These are phyloP conservation scores for Nannochloropsis gaditana DNA, from an alignment of 108 stramenopile species.

Conservation along the genomic window DNA sequence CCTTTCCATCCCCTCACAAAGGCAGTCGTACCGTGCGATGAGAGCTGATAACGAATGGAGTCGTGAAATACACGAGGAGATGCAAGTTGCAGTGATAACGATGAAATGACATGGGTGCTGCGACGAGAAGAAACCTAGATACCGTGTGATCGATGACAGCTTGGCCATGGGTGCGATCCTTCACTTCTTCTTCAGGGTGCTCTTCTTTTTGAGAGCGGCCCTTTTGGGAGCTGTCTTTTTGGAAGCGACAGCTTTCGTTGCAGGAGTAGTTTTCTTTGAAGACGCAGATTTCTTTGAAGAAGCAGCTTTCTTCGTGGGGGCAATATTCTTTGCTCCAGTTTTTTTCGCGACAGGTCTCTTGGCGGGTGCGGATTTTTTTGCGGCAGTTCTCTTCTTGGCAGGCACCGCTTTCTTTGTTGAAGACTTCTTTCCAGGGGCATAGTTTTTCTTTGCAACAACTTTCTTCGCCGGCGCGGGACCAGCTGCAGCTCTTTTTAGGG, in stretches of 20 bases:
- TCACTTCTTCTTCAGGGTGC: background rate
- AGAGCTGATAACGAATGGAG: background rate
- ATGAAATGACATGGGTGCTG: background rate
- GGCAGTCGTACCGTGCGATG: background rate
- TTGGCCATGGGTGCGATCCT: background rate
- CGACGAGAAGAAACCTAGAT: background rate
- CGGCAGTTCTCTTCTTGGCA: background rate
- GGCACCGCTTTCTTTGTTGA: background rate
- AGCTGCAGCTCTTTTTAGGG: no score
- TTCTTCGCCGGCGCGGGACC: background rate
- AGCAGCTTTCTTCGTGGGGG: background rate
- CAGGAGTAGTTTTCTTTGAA: background rate
- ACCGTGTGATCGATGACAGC: background rate
- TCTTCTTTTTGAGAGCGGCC: background rate
- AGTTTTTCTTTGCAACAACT: background rate
- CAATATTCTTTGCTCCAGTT: background rate
- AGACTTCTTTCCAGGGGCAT: background rate
- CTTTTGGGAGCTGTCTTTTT: conserved; percentile 4
- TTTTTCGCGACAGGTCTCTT: background rate
- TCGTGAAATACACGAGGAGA: background rate
- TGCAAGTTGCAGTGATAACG: background rate
- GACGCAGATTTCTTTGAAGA: background rate
- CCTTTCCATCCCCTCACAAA: background rate
- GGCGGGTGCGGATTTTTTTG: background rate
- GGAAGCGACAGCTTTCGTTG: background rate